Evolutionary conservation across 306 rosid species (phyloP), one percentile per base, ranked within the genome.

Genomic region (Cicer chorassanicum): DNA sequence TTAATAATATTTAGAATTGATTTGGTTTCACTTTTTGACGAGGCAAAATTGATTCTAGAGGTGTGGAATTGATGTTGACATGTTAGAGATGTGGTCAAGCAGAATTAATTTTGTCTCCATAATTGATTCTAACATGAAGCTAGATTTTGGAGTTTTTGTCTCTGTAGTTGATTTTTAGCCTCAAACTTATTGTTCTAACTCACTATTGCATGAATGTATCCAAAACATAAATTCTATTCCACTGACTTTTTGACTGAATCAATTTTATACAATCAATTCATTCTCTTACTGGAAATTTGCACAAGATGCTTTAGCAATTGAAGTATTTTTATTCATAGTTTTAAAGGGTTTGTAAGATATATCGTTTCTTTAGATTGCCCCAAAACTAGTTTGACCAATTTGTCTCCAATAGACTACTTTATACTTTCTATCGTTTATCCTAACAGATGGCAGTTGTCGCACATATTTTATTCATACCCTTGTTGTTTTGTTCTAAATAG

Each of bases 401-500:
- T 67, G 42, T 48, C 1, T 15, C 13, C 8, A 50, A 50, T 1
- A 2, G 56, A 6, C 18, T 14, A 14, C 4, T 50, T 50, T 50
- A 54, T 62, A n/a, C 68, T 38, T 38, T 14, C 3, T 14, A 64
- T 6, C 10, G 1, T 9, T 15, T 15, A 65, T 41, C 38, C 8
- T 40, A 4, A 39, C 21, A 40, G 39, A 8, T 7, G 68, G 9
- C 6, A 62, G 39, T 39, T 38, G 46, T 63, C 29, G 7, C 68
- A 0, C 68, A 0, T n/a, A 15, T 64, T 40, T 18, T 65, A 9
- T 36, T 64, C 15, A 43, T 65, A 3, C 9, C 44, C 15, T 19
- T 4, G 6, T 9, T 66, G 48, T 59, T 59, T 68, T 67, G 40
- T 14, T 79, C 80, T 84, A 38, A 86, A 66, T 67, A 13, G 38